Evolutionary conservation across 441 rosid genomes (phyloP).

Genomic region (Populus hybrid): DNA sequence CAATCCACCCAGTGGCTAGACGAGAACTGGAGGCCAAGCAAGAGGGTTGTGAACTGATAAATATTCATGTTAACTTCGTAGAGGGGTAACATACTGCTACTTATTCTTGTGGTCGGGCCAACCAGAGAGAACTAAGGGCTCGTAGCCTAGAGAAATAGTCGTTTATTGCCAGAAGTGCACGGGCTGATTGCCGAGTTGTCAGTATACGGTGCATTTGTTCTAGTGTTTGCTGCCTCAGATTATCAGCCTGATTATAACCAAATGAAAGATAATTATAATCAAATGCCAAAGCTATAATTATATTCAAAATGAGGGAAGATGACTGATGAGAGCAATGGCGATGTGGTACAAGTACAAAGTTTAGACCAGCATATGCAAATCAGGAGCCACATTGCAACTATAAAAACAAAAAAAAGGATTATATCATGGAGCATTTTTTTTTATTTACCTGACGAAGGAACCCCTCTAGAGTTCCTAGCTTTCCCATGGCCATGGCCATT

Average conservation of each 20-base stretch:
- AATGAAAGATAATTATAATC: background rate
- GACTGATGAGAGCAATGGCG: background rate
- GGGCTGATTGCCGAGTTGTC: slow-evolving; percentile 69
- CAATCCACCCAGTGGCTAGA: background rate
- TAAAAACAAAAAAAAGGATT: background rate
- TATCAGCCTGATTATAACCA: slow-evolving; percentile 50
- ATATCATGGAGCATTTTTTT: background rate
- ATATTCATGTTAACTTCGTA: background rate
- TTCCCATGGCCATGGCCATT: slow-evolving; percentile 98
- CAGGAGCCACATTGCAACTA: background rate
- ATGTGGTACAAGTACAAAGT: background rate
- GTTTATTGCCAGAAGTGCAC: slow-evolving; percentile 56
- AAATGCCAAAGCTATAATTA: background rate
- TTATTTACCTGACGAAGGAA: slow-evolving; percentile 67
- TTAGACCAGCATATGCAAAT: background rate
- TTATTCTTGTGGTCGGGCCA: slow-evolving; percentile 67
- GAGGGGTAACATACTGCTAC: background rate
- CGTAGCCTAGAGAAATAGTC: slow-evolving; percentile 64
- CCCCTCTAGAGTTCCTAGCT: slow-evolving; percentile 74
- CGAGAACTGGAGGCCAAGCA: background rate
- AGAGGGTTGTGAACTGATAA: background rate
- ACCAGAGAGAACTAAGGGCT: slow-evolving; percentile 72
- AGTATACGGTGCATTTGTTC: slow-evolving; percentile 64
- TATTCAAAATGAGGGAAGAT: background rate
- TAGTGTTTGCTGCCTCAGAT: slow-evolving; percentile 62